Evolutionary conservation across 2,329 filamentous ascomycete genomes (phyloP), one percentile per base, ranked within the genome.

Genomic region (Rhynchosporium agropyri): DNA sequence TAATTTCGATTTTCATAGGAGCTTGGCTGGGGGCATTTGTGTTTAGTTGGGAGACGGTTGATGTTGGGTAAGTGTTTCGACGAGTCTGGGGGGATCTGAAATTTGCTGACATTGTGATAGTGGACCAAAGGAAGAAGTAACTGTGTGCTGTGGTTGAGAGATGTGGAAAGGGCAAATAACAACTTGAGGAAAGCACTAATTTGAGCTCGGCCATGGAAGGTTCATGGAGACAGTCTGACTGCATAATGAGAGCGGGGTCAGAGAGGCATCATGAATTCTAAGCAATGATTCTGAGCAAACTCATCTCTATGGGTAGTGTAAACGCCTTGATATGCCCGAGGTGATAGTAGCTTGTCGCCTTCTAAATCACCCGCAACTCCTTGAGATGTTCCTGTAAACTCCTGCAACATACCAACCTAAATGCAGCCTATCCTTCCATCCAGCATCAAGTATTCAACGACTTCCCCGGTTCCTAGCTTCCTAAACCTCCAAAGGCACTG

Each of bases 1-100:
- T 95, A 74, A 88, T 94, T 63, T 91, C 86, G 69, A 91, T 95
- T 74, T 84, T 94, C 66, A 83, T 94, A 61, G 91, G 91, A 1
- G 85, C 89, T 0, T 91, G 85, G 67, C 62, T 93, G 4, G 91
- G 91, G 15, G 81, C 83, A 12, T 91, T 92, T 67, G 72, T 90
- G 63, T 94, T 91, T 73, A 84, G 86, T 36, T 93, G 89, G 89
- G 88, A 90, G 73, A 77, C 74, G 0, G 70, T 84, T 40, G 73
- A 70, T 50, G n/a, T 69, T 40, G 62, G 58, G 69, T 70, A 64
- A 62, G 66, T 65, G 4, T 7, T 51, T 15, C 26, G 10, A 12
- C 12, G 13, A 29, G n/a, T 33, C n/a, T 15, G 38, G 5, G 15
- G 43, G 5, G 8, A 53, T 28, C 29, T 33, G 8, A 49, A 36